A percentile compares a stretch with the other conserved stretches of the same genome.
Conservation (phyloP, 192 early-diverging fungal genomes). For the Rhizophagus sp. region DNA sequence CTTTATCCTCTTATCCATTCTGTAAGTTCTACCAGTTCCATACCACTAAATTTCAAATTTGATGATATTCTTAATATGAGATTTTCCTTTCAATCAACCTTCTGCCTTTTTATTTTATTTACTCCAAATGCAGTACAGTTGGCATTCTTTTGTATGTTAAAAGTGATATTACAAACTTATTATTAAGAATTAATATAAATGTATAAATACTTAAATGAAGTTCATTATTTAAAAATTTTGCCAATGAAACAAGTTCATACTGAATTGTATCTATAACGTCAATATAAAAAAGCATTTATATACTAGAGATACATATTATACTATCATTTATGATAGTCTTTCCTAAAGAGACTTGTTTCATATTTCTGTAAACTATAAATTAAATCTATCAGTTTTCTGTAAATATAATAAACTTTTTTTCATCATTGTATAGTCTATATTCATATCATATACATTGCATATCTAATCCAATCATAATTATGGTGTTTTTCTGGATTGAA, state of each 20-base stretch:
- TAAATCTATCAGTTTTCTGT: background rate
- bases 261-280: background rate
- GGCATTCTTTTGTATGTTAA: background rate
- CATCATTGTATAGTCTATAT: conserved; percentile 3
- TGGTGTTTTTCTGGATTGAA: conserved; percentile 17
- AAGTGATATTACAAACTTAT: background rate
- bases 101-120: background rate
- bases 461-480: conserved; percentile 21
- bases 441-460: conserved; percentile 24
- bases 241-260: background rate
- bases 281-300: background rate
- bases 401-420: background rate
- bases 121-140: background rate
- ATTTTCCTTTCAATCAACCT: background rate
- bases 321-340: conserved; percentile 19
- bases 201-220: background rate
- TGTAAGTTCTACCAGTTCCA: conserved; percentile 15
- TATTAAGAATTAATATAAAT: background rate
- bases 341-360: background rate
- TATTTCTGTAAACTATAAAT: background rate
- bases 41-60: conserved; percentile 1
- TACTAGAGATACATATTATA: conserved; percentile 5
- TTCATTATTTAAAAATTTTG: background rate
- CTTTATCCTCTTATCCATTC: background rate
- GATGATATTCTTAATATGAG: background rate